Evolutionary conservation across 129 eudicot species (phyloP), one percentile per base, ranked within the genome.

Genomic region (Erigeron canadensis): DNA sequence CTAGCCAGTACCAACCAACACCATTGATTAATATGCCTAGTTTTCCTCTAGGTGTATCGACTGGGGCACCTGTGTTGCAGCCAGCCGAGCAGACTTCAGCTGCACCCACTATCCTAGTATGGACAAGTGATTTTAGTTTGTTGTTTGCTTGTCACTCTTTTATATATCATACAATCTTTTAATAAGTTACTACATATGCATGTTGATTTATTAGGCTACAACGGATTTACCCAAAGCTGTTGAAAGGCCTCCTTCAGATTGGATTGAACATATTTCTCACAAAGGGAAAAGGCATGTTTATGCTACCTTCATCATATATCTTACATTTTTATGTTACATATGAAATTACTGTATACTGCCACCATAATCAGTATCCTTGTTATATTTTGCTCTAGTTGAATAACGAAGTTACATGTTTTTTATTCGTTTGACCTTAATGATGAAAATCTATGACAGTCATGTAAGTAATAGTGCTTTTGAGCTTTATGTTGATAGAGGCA

Each of bases 221-320:
- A 55, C 23, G 19, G 72, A 57, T 17, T 57, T 70, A 65, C 70
- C 82, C 44, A 78, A 76, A 41, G 72, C 70, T 9, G 60, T 69
- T 11, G 85, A 73, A 64, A 83, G 83, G 59, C 69, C 74, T 48
- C 67, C 85, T 63, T 84, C 87, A 10, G 89, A 81, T 53, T 92
- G 98, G 98, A 76, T 79, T 65, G 96, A 88, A 74, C 89, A 92
- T 78, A 83, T 85, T 45, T 50, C 86, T 67, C 90, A 86, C 68
- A 77, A 71, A 68, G 98, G 98, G 59, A 92, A 87, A 80, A 92
- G 71, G 98, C 87, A 72, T 46, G 85, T 37, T 41, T 39, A 76
- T 48, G 9, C 56, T 63, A 6, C 67, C 50, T 65, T 45, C 5
- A 8, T 60, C 7, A 10, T 71, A 15, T 70, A 51, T 37, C 22